Base-by-base conservation (phyloP, 2,329 filamentous ascomycete genomes). In the Xylaria sp. region DNA sequence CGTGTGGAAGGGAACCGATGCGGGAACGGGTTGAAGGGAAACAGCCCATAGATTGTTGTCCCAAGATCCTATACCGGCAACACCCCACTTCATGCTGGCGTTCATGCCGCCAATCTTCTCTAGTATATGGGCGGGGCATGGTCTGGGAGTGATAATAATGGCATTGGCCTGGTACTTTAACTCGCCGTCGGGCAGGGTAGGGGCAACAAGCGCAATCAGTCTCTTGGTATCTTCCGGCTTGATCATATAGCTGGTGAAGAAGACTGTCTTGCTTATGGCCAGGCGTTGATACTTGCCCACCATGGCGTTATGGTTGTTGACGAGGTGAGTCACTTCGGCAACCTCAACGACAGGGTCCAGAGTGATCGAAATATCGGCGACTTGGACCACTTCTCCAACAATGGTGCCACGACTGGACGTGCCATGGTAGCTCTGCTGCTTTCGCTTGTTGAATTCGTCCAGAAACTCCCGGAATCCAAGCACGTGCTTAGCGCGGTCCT, bases 231-330 rank as follows among this genome's bases (percentile, higher is more conserved):
- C 90, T 30, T 83, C 79, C 52, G 85, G 79, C 47, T 80, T 80
- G 65, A 99, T 87, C 74, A 96, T 84, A 75, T 99, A 97, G 54
- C 91, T 91, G 1, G 94, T 97, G 75, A 93, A 97, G 74, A 92
- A 91, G 54, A 96, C 88, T 1, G 86, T 91, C 71, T 92, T 92
- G 73, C 90, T 91, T 72, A 99, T 91, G 66, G 84, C 81, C 61
- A 94, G 80, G 51, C 75, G 77, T 47, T 75, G 65, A 52, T 72
- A 68, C 19, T 73, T 72, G 48, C 69, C 70, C 47, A 88, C 75
- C 23, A 83, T 76, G 2, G 77, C 75, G 72, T 97, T 99, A 78
- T 97, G 93, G 18, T 83, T 80, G 71, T 96, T 93, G 75, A 97
- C 88, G 79, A 97, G 88, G 66, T 88, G 87, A 75, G 97, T 92